These are phyloP conservation scores for Neopestalotiopsis clavispora DNA, from an alignment of 2,329 filamentous ascomycete species.

Conservation along the genomic window DNA sequence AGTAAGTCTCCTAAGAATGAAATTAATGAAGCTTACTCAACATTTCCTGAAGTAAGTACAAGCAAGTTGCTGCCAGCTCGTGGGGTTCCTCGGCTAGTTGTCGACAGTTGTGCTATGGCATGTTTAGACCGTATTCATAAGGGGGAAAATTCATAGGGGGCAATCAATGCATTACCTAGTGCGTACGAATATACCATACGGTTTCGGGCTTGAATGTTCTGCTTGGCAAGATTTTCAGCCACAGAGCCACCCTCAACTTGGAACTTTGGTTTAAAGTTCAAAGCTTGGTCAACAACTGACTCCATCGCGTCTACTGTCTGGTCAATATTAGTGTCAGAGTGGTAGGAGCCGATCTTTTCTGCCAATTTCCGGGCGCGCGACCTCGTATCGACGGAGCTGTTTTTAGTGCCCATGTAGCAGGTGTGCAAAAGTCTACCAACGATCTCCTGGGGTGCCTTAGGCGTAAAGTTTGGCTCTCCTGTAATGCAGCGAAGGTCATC, in stretches of 20 bases:
- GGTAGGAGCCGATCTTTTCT: background rate
- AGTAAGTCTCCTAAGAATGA: too few species aligned
- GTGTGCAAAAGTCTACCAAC: background rate
- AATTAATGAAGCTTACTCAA: too few species aligned
- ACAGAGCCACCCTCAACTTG: background rate
- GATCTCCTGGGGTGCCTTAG: slow-evolving; percentile 1
- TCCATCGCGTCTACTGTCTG: background rate
- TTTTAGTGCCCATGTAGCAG: background rate
- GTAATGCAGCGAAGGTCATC: background rate
- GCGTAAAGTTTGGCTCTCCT: background rate
- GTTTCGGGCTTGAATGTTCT: slow-evolving; percentile 6
- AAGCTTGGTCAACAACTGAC: background rate
- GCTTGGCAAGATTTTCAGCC: slow-evolving; percentile 4
- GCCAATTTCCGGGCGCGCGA: slow-evolving; percentile 1
- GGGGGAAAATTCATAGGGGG: too few species aligned
- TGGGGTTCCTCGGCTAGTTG: background rate
- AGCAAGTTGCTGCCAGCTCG: background rate
- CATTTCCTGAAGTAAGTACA: background rate
- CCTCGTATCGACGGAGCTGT: background rate
- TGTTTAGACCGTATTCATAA: too few species aligned
- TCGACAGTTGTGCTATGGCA: background rate
- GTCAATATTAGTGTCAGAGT: slow-evolving; percentile 2
- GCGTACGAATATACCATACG: slow-evolving; percentile 3
- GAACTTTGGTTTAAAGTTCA: background rate
- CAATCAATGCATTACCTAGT: too few species aligned